These are phyloP conservation scores for Geoglossum cookeanum DNA, from an alignment of 2,329 filamentous ascomycete species.

Conservation along the genomic window DNA sequence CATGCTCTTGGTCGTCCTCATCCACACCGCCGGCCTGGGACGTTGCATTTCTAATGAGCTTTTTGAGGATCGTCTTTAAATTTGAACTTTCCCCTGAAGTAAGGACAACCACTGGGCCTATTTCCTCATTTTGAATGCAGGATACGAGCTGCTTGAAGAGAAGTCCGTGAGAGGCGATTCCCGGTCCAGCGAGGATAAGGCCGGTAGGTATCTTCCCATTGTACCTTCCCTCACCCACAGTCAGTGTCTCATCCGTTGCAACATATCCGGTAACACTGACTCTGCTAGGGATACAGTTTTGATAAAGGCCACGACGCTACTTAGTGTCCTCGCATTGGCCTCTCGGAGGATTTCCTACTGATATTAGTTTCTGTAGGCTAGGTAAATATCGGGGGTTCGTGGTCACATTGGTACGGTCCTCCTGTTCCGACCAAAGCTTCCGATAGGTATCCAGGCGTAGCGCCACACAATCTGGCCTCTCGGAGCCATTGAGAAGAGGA, in stretches of 20 bases:
- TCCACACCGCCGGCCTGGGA: constrained; percentile 25
- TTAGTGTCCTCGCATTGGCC: constrained; percentile 21
- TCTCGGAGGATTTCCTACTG: constrained; percentile 20
- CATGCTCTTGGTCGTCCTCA: constrained; percentile 30
- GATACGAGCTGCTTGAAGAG: constrained; percentile 50
- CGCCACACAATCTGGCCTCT: constrained; percentile 28
- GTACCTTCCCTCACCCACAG: background rate
- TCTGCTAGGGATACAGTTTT: background rate
- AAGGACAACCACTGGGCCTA: constrained; percentile 43
- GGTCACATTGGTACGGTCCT: constrained; percentile 41
- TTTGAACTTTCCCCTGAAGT: constrained; percentile 55
- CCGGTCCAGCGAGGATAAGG: constrained; percentile 60
- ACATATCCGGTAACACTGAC: background rate
- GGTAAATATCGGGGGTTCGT: background rate
- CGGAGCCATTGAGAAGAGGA: constrained; percentile 34
- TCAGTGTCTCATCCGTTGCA: background rate
- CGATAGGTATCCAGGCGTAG: constrained; percentile 42
- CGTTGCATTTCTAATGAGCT: constrained; percentile 49
- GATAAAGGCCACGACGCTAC: constrained; percentile 15
- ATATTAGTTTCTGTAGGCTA: constrained; percentile 8
- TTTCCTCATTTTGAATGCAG: constrained; percentile 22
- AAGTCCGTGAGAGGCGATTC: constrained; percentile 54
- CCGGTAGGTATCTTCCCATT: constrained; percentile 39
- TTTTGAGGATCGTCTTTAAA: constrained; percentile 52
- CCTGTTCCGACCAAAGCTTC: constrained; percentile 43